Evolutionary conservation across 495 filamentous ascomycete genomes (phyloP).

Genomic region (Aspergillus asperescens): DNA sequence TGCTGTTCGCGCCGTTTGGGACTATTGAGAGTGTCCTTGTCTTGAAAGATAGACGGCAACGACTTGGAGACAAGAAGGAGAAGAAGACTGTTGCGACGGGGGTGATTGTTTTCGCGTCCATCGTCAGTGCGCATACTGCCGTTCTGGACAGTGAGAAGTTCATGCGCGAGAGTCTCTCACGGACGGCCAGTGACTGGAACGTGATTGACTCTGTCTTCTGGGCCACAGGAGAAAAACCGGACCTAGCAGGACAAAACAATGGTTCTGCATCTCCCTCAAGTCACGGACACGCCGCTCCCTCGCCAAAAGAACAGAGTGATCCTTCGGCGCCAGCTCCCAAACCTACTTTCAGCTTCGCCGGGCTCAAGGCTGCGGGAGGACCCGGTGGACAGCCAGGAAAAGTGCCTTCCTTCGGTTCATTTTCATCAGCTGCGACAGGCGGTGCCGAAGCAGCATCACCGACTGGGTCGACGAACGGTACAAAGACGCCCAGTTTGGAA

Average conservation of each 20-base stretch:
- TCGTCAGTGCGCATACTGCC: slow-evolving; percentile 56
- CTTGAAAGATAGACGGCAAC: slow-evolving; percentile 51
- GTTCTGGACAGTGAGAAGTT: slow-evolving; percentile 50
- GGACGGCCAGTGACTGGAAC: slow-evolving; percentile 37
- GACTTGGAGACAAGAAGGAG: slow-evolving; percentile 46
- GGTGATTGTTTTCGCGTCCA: slow-evolving; percentile 52
- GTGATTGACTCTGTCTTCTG: slow-evolving; percentile 52
- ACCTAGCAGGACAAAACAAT: slow-evolving; percentile 22
- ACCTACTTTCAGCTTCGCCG: slow-evolving; percentile 36
- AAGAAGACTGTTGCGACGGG: slow-evolving; percentile 51
- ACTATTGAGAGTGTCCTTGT: slow-evolving; percentile 50
- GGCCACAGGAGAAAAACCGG: slow-evolving; percentile 50
- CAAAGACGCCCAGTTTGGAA: slow-evolving; percentile 48
- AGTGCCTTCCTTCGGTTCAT: slow-evolving; percentile 48
- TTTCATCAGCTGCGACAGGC: slow-evolving; percentile 31
- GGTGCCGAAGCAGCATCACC: slow-evolving; percentile 28
- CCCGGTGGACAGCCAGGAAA: slow-evolving; percentile 32
- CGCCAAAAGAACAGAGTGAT: not conserved
- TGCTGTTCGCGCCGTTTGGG: slow-evolving; percentile 51
- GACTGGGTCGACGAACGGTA: slow-evolving; percentile 23
- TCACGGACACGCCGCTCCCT: slow-evolving; percentile 7
- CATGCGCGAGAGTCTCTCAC: slow-evolving; percentile 22
- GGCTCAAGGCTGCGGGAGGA: slow-evolving; percentile 24
- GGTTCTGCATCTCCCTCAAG: slow-evolving; percentile 19
- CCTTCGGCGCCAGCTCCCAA: slow-evolving; percentile 19